Conservation (phyloP, 352 stramenopile species). For the Phytophthora brassicae region DNA sequence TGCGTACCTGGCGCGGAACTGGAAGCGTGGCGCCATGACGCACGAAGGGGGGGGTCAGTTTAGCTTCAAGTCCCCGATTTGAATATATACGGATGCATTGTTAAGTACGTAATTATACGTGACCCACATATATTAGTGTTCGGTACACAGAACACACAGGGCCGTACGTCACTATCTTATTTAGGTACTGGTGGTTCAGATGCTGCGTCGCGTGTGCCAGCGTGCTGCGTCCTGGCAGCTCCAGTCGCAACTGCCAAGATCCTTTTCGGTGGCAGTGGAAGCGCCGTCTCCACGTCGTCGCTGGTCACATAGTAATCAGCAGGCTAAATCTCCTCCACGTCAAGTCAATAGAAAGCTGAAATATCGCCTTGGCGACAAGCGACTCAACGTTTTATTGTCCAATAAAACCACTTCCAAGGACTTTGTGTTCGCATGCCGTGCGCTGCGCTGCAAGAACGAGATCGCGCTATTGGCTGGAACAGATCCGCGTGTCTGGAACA, state of each 20-base stretch:
- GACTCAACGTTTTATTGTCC: constrained; percentile 42
- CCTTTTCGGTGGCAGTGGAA: background rate
- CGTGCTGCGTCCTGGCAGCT: constrained; percentile 10
- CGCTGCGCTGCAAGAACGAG: constrained; percentile 43
- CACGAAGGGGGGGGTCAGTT: background rate
- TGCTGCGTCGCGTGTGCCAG: constrained; percentile 28
- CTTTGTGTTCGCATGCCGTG: constrained; percentile 40
- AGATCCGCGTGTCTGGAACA: constrained; percentile 56
- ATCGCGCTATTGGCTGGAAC: constrained; percentile 48
- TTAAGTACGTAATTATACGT: background rate
- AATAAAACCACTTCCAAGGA: constrained; percentile 25
- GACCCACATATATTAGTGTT: background rate
- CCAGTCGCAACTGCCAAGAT: background rate
- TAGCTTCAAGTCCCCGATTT: constrained; percentile 21
- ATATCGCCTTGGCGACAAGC: constrained; percentile 31
- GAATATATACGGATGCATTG: no score
- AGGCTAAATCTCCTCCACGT: background rate
- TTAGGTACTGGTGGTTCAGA: constrained; percentile 13
- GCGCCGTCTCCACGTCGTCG: background rate
- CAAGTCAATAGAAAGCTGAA: constrained; percentile 8
- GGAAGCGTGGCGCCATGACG: constrained; percentile 50
- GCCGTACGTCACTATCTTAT: background rate
- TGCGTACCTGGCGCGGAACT: constrained; percentile 45
- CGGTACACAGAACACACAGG: background rate
- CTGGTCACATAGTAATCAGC: background rate